Percentiles rank a stretch among this genome's conserved stretches.
Evolutionary conservation across 352 stramenopile genomes (phyloP).

Genomic region (Globisporangium takayamanum): DNA sequence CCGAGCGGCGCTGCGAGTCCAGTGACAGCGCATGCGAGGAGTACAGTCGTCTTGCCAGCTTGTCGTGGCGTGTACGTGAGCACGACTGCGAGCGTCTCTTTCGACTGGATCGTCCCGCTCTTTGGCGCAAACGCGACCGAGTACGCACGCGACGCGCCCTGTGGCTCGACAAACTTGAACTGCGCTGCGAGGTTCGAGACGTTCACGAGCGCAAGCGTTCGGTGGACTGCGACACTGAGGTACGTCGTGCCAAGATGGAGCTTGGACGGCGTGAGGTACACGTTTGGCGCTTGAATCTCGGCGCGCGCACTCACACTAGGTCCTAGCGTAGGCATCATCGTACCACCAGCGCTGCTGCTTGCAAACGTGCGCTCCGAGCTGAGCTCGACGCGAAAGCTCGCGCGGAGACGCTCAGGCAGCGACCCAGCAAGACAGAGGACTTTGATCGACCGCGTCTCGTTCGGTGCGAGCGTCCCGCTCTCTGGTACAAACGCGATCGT

Average conservation of each 20-base stretch:
- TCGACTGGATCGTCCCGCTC: slow-evolving; percentile 46
- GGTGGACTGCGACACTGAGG: slow-evolving; percentile 41
- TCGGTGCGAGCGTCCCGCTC: slow-evolving; percentile 31
- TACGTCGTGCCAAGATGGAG: slow-evolving; percentile 60
- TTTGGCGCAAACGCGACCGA: slow-evolving; percentile 37
- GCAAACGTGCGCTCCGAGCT: slow-evolving; percentile 22
- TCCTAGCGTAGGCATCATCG: background rate
- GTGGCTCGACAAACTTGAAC: slow-evolving; percentile 72
- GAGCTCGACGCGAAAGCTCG: slow-evolving; percentile 36
- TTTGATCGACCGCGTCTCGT: slow-evolving; percentile 27
- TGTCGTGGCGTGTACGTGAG: slow-evolving; percentile 58
- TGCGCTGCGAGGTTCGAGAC: slow-evolving; percentile 68
- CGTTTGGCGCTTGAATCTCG: slow-evolving; percentile 73
- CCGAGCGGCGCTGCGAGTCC: slow-evolving; percentile 53
- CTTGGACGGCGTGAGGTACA: slow-evolving; percentile 51
- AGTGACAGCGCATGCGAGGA: slow-evolving; percentile 60
- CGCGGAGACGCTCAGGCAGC: slow-evolving; percentile 58
- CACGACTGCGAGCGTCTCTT: slow-evolving; percentile 41
- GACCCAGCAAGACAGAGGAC: slow-evolving; percentile 47
- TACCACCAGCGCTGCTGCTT: background rate
- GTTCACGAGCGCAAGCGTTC: slow-evolving; percentile 58
- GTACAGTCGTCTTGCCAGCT: slow-evolving; percentile 35
- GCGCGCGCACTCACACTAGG: slow-evolving; percentile 44
- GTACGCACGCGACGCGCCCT: slow-evolving; percentile 43
- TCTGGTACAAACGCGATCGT: slow-evolving; percentile 45